Conservation (phyloP, 768 basidiomycete genomes). For the Boletus rufocinnamomeus region DNA sequence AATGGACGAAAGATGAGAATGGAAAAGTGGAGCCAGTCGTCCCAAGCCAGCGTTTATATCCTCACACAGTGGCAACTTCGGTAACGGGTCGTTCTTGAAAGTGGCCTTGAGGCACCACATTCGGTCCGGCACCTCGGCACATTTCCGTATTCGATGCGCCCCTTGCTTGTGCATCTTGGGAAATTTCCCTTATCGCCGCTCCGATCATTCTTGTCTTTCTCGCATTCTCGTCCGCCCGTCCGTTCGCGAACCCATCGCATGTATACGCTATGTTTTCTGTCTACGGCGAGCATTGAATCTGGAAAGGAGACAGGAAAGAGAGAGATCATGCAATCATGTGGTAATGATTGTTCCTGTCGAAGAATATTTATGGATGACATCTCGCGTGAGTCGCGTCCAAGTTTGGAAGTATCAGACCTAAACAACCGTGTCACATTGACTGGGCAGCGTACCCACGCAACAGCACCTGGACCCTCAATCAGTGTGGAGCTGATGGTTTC, state of each 20-base stretch:
- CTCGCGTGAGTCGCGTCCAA: neutral
- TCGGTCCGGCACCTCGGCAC: conserved; percentile 27
- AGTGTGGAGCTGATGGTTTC: neutral
- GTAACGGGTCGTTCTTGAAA: neutral
- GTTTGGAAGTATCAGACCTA: neutral
- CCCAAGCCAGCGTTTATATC: conserved; percentile 22
- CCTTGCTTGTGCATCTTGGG: neutral
- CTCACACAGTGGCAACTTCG: conserved; percentile 2
- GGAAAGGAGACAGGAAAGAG: neutral
- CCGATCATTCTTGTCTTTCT: neutral
- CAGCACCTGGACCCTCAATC: neutral
- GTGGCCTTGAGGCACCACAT: neutral
- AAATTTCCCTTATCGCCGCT: neutral
- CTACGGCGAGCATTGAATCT: neutral
- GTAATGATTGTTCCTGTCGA: neutral
- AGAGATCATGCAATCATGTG: too few relatives aligned
- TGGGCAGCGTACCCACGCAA: neutral
- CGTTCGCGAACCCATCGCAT: neutral
- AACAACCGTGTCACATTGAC: neutral
- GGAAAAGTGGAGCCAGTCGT: conserved; percentile 15
- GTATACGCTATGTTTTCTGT: too few relatives aligned
- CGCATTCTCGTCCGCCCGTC: neutral
- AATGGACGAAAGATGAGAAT: conserved; percentile 1
- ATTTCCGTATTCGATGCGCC: conserved; percentile 2
- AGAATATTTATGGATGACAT: neutral